phyloP scores from a whole-genome alignment of 139 green algal genomes.

The Chlorella sp. region DNA sequence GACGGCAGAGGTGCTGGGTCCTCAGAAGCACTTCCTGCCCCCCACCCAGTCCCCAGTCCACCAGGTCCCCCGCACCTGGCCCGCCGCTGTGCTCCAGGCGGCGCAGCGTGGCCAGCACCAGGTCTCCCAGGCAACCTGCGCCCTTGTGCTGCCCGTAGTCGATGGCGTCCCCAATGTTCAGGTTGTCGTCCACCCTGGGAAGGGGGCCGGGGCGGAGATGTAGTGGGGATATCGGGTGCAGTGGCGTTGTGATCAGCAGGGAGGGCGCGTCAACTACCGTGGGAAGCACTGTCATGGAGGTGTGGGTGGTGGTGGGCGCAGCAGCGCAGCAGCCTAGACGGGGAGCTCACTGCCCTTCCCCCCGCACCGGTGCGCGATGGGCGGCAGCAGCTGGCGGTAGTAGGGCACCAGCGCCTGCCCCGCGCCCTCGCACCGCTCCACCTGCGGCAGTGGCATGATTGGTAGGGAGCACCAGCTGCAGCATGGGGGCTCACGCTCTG shows the following conservation, averaged over 20 bases:
- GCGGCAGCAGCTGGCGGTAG: constrained; percentile 89
- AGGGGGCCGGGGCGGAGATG: not conserved
- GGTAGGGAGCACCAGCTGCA: no score
- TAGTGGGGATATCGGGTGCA: not conserved
- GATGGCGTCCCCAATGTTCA: constrained; percentile 85
- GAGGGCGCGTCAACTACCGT: no score
- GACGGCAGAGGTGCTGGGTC: no score
- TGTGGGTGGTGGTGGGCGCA: no score
- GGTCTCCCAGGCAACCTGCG: constrained; percentile 76
- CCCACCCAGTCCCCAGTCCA: no score
- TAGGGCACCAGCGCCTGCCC: constrained; percentile 90
- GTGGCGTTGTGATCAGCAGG: no score
- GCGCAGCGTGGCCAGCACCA: constrained; percentile 81
- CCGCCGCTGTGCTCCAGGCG: constrained; percentile 85
- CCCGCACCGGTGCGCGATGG: constrained; percentile 51
- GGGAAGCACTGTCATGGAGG: no score
- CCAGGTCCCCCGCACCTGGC: constrained; percentile 37
- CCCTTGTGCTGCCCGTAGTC: constrained; percentile 86
- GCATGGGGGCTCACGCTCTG: no score
- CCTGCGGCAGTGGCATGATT: not conserved
- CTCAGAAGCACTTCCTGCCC: no score
- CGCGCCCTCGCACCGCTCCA: constrained; percentile 61
- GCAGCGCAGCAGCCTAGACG: no score
- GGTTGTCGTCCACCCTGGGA: constrained; percentile 69
- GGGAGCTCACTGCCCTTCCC: not conserved